phyloP scores from a whole-genome alignment of 257 asterid species.

The Phtheirospermum japonicum region DNA sequence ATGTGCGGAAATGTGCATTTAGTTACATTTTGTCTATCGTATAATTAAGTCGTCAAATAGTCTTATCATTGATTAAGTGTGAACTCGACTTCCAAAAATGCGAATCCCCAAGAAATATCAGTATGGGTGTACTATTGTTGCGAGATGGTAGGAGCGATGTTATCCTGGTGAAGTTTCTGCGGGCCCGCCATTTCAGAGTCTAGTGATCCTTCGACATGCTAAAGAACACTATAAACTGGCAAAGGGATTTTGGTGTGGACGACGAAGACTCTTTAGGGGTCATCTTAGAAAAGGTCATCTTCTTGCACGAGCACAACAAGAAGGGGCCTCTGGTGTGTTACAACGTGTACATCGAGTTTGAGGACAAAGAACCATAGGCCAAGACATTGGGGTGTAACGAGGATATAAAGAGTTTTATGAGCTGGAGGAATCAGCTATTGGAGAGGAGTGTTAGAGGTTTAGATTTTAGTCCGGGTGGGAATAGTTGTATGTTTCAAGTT shows the following conservation, averaged over 20 bases:
- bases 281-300: slow-evolving; percentile 80
- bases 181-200: too few species aligned
- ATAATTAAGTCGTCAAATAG: too few species aligned
- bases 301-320: slow-evolving; percentile 79
- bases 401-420: slow-evolving; percentile 46
- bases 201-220: too few species aligned
- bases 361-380: slow-evolving; percentile 56
- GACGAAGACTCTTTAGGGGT: slow-evolving; percentile 85
- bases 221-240: too few species aligned
- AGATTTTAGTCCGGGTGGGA: slow-evolving; percentile 79
- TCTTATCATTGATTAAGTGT: too few species aligned
- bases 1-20: too few species aligned
- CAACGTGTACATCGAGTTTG: slow-evolving; percentile 77
- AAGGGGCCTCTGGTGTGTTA: slow-evolving; percentile 73
- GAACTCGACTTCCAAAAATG: too few species aligned
- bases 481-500: too few species aligned
- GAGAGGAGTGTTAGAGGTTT: slow-evolving; percentile 64
- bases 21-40: too few species aligned
- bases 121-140: slow-evolving; percentile 77
- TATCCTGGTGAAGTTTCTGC: slow-evolving; percentile 67
- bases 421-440: slow-evolving; percentile 75
- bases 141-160: slow-evolving; percentile 70
- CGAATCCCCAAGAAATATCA: slow-evolving; percentile 49
- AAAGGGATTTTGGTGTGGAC: slow-evolving; percentile 61
- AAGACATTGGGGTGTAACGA: slow-evolving; percentile 55